These are phyloP conservation scores for Suillus occidentalis DNA, from an alignment of 768 basidiomycete genomes.

Conservation along the genomic window DNA sequence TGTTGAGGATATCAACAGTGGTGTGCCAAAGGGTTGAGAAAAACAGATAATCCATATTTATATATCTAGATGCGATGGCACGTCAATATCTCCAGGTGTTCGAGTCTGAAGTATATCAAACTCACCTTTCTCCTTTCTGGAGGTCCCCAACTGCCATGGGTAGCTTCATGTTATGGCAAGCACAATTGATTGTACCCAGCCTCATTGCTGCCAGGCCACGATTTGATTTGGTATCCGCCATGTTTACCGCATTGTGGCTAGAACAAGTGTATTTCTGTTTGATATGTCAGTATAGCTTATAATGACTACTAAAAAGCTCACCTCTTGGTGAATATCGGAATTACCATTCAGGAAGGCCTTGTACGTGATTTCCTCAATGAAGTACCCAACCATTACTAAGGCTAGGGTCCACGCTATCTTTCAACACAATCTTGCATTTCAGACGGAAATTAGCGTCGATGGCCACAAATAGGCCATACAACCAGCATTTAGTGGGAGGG, in stretches of 20 bases:
- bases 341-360: conserved; percentile 15
- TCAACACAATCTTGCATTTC: conserved; percentile 15
- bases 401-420: conserved; percentile 18
- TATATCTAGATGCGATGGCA: not conserved
- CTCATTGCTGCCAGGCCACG: not conserved
- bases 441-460: conserved; percentile 29
- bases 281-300: not conserved
- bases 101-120: not conserved
- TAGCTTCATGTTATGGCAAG: conserved; percentile 12
- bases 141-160: conserved; percentile 15
- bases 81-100: not conserved
- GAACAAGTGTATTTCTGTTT: conserved; percentile 16
- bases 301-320: not conserved
- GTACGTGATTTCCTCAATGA: conserved; percentile 24
- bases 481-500: conserved; percentile 4
- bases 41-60: too few relatives aligned
- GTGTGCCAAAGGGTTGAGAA: too few relatives aligned
- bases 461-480: conserved; percentile 22
- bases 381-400: conserved; percentile 28
- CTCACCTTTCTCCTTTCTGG: conserved; percentile 20
- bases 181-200: conserved; percentile 14
- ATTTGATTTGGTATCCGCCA: not conserved
- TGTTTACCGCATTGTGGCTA: conserved; percentile 7
- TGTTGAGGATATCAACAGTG: too few relatives aligned
- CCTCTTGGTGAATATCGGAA: not conserved